Base-by-base conservation (phyloP, 371 early-diverging fungal genomes). In the Funneliformis caledonium region DNA sequence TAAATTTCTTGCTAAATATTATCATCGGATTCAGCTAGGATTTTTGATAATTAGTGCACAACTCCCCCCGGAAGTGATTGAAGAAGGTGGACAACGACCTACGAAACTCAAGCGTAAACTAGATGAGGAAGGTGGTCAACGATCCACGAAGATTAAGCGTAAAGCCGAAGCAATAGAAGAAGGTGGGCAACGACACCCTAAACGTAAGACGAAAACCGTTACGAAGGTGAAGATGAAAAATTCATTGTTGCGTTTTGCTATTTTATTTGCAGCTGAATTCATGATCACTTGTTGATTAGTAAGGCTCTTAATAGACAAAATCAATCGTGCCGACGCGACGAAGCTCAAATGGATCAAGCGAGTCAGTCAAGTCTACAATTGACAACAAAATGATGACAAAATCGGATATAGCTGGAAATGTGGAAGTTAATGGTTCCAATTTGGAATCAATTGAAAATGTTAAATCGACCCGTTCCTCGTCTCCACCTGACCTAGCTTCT, bases 261-360 rank as follows among this genome's bases (percentile, higher is more conserved):
- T 52, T 73, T 73, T 70, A 22, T 73, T 73, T 56, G 16, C 31
- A 37, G 31, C 48, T 73, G 43, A 73, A 73, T 73, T 73, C 45
- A 73, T 73, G 73, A 73, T 52, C 73, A 48, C 73, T 73, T 73
- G 73, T 73, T 73, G 73, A 73, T 73, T 73, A 73, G 45, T 48
- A 37, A 50, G 47, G 56, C 56, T 73, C 56, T 73, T 73, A 73
- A 73, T 47, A 73, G 73, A 26, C 43, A 22, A 73, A 73, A 52
- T 73, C 47, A 12, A 52, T 19, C 56, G 19, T 19, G 56, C 16
- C 56, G 19, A 56, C 56, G 4, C 56, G 7, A 19, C 16, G 19
- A 16, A 16, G 2, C 56, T 6, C 19, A 56, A 4, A 19, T 19
- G 19, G 56, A 2, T 37, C 37, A 56, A 56, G 56, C 56, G 56